Conservation (phyloP, 495 filamentous ascomycete species). For the Penicillium pulvis region DNA sequence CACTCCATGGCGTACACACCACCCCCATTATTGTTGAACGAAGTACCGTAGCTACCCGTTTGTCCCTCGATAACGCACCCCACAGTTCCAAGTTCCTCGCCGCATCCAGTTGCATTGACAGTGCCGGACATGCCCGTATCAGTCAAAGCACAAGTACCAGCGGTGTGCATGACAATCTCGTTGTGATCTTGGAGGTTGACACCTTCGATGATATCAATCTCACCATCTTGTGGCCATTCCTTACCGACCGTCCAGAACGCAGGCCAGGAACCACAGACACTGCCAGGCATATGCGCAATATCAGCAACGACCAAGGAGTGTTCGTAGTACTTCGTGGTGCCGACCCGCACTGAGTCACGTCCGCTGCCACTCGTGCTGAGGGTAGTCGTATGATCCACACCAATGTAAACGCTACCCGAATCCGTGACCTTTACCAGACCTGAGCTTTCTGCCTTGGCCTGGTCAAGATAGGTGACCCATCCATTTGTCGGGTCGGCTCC, state of each 20-base stretch:
- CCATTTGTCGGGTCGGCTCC: conserved; percentile 68
- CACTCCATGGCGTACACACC: conserved; percentile 82
- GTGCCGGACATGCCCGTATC: conserved; percentile 51
- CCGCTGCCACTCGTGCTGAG: conserved; percentile 47
- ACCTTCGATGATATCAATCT: conserved; percentile 92
- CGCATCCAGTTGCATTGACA: conserved; percentile 56
- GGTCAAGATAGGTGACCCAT: conserved; percentile 66
- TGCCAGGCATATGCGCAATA: conserved; percentile 73
- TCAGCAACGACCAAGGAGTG: conserved; percentile 74
- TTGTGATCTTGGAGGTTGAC: conserved; percentile 69
- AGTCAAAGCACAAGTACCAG: conserved; percentile 60
- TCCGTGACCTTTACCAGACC: conserved; percentile 59
- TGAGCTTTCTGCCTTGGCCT: conserved; percentile 52
- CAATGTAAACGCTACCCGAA: conserved; percentile 52
- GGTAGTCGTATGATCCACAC: conserved; percentile 47
- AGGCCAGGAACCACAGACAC: conserved; percentile 72
- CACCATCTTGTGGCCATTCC: conserved; percentile 77
- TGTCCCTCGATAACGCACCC: conserved; percentile 52
- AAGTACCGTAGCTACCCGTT: conserved; percentile 62
- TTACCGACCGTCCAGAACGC: conserved; percentile 76
- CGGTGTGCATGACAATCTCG: conserved; percentile 75
- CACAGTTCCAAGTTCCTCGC: conserved; percentile 49
- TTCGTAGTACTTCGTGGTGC: conserved; percentile 66
- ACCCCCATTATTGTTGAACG: conserved; percentile 73
- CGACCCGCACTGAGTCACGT: conserved; percentile 69